A percentile compares a stretch with the other conserved stretches of the same genome.
phyloP scores from a whole-genome alignment of 192 early-diverging fungal genomes.

The Thamnidium elegans region DNA sequence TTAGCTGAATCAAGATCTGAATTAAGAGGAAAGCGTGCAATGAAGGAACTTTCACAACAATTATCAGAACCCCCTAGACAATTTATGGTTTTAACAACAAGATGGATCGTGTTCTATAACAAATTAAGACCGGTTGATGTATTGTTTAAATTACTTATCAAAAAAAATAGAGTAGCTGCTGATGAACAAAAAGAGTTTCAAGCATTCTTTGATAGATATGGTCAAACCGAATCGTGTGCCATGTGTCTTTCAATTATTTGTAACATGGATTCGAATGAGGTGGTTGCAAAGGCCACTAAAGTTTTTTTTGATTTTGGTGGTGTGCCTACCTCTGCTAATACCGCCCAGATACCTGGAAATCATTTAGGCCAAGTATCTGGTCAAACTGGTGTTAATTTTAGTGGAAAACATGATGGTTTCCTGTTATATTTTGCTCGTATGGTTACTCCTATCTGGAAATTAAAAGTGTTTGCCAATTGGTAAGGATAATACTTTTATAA shows the following conservation, averaged over 20 bases:
- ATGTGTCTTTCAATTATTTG: slow-evolving; percentile 78
- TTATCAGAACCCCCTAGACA: slow-evolving; percentile 53
- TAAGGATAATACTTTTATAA: not conserved
- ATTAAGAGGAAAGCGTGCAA: not conserved
- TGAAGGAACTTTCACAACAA: slow-evolving; percentile 69
- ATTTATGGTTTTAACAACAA: slow-evolving; percentile 74
- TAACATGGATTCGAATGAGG: not conserved
- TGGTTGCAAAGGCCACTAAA: not conserved
- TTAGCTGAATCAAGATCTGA: slow-evolving; percentile 55
- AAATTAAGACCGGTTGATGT: slow-evolving; percentile 82
- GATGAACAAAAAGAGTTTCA: slow-evolving; percentile 6
- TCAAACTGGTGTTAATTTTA: slow-evolving; percentile 40
- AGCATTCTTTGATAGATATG: slow-evolving; percentile 53
- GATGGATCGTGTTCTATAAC: slow-evolving; percentile 57
- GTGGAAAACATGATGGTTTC: slow-evolving; percentile 74
- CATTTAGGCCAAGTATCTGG: slow-evolving; percentile 37
- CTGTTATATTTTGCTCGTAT: slow-evolving; percentile 71
- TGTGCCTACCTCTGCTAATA: not conserved
- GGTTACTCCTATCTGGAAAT: slow-evolving; percentile 74
- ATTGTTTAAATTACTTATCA: slow-evolving; percentile 57
- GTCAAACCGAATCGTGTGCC: slow-evolving; percentile 70
- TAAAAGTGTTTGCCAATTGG: slow-evolving; percentile 23
- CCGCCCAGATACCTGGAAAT: not conserved
- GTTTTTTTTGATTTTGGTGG: slow-evolving; percentile 26
- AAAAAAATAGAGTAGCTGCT: slow-evolving; percentile 27